Evolutionary conservation across 2,329 filamentous ascomycete species (phyloP), one percentile per base, ranked within the genome.

Genomic region (Gnomoniopsis smithogilvyi): DNA sequence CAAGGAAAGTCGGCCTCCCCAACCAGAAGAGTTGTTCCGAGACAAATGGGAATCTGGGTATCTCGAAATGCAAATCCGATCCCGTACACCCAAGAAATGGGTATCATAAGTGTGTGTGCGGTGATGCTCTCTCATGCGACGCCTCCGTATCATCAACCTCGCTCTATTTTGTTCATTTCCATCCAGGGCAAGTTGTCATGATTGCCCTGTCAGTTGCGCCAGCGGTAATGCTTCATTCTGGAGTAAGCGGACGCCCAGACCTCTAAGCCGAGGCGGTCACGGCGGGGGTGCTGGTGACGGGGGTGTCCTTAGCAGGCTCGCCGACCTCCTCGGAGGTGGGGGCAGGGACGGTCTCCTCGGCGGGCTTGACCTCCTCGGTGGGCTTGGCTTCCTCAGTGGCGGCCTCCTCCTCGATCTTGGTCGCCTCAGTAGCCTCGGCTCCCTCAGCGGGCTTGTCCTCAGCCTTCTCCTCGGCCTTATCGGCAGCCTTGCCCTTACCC

Each of bases 21-120:
- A 59, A 55, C 50, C 38, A 54, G 58, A 61, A 46, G 56, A 61
- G 54, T 54, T 58, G 61, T 58, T 61, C 61, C 58, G 61, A 61
- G 61, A 62, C 61, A 76, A 74, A 74, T 76, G 79, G 75, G 78
- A 66, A 62, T 61, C 74, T 77, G 79, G 79, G 79, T 81, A 80
- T 81, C 78, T 80, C 76, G 76, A 81, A 81, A 82, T 81, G 79
- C 80, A 81, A 75, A 79, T 76, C 77, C 76, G 78, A 74, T 76
- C 73, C 77, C 55, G 51, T 61, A 61, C 58, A 59, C 61, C 59
- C 58, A 56, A 56, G 59, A 54, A 56, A 55, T 58, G 61, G 61
- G 58, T 63, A 61, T 61, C 58, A 59, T 55, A 58, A 61, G 58
- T 61, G 55, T 49, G 55, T 48, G 45, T 47, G 45, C 45, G 60